Evolutionary conservation across 768 basidiomycete species (phyloP).

Genomic region (Tricholoma sp.): DNA sequence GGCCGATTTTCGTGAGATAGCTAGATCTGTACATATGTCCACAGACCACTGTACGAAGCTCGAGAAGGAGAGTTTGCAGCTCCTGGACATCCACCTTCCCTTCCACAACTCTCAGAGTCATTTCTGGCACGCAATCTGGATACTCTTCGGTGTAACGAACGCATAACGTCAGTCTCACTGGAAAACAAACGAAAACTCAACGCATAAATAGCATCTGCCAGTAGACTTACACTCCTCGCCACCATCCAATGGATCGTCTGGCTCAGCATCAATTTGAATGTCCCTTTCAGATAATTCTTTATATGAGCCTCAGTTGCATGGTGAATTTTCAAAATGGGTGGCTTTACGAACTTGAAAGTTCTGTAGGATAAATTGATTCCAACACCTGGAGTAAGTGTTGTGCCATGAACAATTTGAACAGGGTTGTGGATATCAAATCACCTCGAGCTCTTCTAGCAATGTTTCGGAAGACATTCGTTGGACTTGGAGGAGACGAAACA

Average conservation of each 20-base stretch:
- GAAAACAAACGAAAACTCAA: slow-evolving; percentile 8
- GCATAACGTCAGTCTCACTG: slow-evolving; percentile 70
- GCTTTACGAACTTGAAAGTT: slow-evolving; percentile 76
- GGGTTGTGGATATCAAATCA: slow-evolving; percentile 24
- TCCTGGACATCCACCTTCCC: slow-evolving; percentile 57
- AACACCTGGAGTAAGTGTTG: slow-evolving; percentile 55
- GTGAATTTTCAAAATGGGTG: slow-evolving; percentile 15
- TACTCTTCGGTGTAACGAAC: slow-evolving; percentile 80
- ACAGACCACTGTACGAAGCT: slow-evolving; percentile 54
- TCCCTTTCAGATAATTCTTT: slow-evolving; percentile 83
- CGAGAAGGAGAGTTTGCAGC: slow-evolving; percentile 46
- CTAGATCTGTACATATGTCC: not conserved
- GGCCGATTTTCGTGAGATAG: slow-evolving; percentile 4
- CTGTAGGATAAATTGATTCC: slow-evolving; percentile 94
- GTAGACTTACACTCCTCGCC: slow-evolving; percentile 47
- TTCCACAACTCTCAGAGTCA: slow-evolving; percentile 61
- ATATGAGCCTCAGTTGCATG: slow-evolving; percentile 20
- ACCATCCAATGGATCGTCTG: slow-evolving; percentile 69
- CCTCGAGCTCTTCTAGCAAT: slow-evolving; percentile 89
- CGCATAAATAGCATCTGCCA: slow-evolving; percentile 3
- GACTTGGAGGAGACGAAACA: not conserved
- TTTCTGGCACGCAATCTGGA: slow-evolving; percentile 75
- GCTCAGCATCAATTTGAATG: slow-evolving; percentile 82
- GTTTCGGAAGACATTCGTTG: slow-evolving; percentile 61
- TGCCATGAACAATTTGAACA: slow-evolving; percentile 4